A percentile compares a stretch with the other conserved stretches of the same genome.
phyloP scores from a whole-genome alignment of 2,329 filamentous ascomycete genomes.

The Colletotrichum tropicale region DNA sequence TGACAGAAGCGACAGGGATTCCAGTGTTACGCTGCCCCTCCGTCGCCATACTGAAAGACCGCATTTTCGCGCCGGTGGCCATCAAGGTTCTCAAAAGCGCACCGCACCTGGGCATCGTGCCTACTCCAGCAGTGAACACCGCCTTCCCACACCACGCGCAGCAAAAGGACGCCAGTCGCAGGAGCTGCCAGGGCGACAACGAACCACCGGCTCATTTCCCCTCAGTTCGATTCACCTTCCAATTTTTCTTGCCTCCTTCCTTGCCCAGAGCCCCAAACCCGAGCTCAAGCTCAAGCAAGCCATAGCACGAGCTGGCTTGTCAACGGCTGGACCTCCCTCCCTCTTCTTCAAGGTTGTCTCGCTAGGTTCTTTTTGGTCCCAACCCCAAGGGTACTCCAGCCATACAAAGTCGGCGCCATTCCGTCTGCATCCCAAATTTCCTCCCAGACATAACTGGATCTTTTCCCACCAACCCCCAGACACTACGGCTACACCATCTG shows the following conservation, averaged over 20 bases:
- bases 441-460: background rate
- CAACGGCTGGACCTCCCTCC: background rate
- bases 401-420: background rate
- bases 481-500: conserved; percentile 1
- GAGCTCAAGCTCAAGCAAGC: background rate
- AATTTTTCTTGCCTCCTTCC: background rate
- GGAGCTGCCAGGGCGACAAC: background rate
- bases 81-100: conserved; percentile 18
- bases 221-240: background rate
- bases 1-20: conserved; percentile 15
- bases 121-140: background rate
- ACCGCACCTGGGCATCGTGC: conserved; percentile 8
- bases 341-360: background rate
- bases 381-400: background rate
- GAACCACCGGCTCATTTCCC: background rate
- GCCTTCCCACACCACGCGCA: conserved; percentile 2
- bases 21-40: conserved; percentile 17
- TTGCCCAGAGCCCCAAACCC: background rate
- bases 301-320: background rate
- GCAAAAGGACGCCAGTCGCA: background rate
- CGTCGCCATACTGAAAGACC: conserved; percentile 15
- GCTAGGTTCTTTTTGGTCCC: background rate
- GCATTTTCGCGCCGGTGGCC: conserved; percentile 18
- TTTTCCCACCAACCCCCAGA: background rate
- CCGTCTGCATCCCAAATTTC: background rate